Evolutionary conservation across 768 basidiomycete species (phyloP).

Genomic region (Collybiopsis luxurians): DNA sequence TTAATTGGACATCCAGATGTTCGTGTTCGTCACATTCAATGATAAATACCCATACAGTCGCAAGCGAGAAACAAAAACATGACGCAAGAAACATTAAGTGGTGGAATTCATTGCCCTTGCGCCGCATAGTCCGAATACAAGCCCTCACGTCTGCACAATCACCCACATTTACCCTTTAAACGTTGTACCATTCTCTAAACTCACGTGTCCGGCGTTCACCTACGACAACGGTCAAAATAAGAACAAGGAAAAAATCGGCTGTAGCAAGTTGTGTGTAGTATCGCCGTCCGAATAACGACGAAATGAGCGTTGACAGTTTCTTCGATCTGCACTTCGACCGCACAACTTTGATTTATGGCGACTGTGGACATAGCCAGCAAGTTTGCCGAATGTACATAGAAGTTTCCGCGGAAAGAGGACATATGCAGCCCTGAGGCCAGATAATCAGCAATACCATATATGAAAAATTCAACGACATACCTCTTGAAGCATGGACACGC

Average conservation of each 20-base stretch:
- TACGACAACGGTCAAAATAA: constrained; percentile 12
- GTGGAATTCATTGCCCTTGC: too few relatives aligned
- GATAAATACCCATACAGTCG: too few relatives aligned
- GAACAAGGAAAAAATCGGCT: constrained; percentile 39
- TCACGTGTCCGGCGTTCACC: constrained; percentile 89
- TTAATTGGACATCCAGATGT: too few relatives aligned
- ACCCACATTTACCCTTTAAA: too few relatives aligned
- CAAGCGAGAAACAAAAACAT: too few relatives aligned
- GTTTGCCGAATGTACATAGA: constrained; percentile 97
- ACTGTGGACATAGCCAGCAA: constrained; percentile 94
- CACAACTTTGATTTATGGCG: constrained; percentile 94
- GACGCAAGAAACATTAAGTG: too few relatives aligned
- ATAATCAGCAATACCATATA: constrained; percentile 3
- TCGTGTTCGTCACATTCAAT: too few relatives aligned
- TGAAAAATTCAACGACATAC: constrained; percentile 33
- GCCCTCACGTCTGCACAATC: too few relatives aligned
- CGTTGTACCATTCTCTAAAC: constrained; percentile 40
- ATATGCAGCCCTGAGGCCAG: constrained; percentile 71
- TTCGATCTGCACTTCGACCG: constrained; percentile 94
- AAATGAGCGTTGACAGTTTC: constrained; percentile 89
- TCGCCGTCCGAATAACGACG: constrained; percentile 92
- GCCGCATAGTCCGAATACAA: too few relatives aligned
- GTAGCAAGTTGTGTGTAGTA: constrained; percentile 91
- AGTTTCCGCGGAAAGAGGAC: constrained; percentile 98
- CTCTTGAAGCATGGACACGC: constrained; percentile 94